A percentile compares a stretch with the other conserved stretches of the same genome.
Evolutionary conservation across 164 flowering plant genomes (phyloP).

Genomic region (Umbellularia californica): DNA sequence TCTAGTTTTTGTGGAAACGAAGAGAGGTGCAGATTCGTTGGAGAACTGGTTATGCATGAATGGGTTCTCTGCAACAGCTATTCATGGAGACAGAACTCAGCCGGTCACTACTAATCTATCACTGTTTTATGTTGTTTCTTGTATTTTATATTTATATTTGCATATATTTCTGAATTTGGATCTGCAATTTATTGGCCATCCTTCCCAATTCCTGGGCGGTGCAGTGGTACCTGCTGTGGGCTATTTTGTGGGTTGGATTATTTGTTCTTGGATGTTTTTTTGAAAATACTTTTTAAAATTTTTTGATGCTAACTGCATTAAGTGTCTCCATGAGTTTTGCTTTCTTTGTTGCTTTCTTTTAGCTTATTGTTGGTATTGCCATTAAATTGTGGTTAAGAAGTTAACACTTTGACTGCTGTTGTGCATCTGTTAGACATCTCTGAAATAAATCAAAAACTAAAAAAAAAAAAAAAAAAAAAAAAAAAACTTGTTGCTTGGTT

Average conservation of each 20-base stretch:
- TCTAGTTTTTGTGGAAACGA: slow-evolving; percentile 60
- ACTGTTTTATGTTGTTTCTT: not conserved
- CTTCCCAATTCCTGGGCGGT: not conserved
- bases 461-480: too few relatives aligned
- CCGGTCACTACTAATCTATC: slow-evolving; percentile 26
- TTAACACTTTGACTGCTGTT: not conserved
- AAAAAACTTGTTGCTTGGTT: not conserved
- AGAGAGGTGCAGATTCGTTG: slow-evolving; percentile 54
- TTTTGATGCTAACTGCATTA: not conserved
- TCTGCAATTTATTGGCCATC: not conserved
- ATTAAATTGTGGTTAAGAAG: too few relatives aligned
- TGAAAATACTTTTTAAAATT: not conserved
- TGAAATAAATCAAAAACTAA: not conserved
- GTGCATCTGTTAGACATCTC: not conserved
- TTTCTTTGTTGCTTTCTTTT: not conserved
- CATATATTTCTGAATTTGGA: not conserved
- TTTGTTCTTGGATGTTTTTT: too few relatives aligned
- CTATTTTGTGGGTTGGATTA: too few relatives aligned
- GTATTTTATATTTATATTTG: not conserved
- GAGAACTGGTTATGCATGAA: slow-evolving; percentile 41
- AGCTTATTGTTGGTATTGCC: not conserved
- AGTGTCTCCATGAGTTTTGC: too few relatives aligned
- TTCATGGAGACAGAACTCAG: slow-evolving; percentile 64
- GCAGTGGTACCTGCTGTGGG: too few relatives aligned
- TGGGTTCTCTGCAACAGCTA: slow-evolving; percentile 54